Base-by-base conservation (phyloP, 805 yeast species). In the Barnettozyma salicaria region DNA sequence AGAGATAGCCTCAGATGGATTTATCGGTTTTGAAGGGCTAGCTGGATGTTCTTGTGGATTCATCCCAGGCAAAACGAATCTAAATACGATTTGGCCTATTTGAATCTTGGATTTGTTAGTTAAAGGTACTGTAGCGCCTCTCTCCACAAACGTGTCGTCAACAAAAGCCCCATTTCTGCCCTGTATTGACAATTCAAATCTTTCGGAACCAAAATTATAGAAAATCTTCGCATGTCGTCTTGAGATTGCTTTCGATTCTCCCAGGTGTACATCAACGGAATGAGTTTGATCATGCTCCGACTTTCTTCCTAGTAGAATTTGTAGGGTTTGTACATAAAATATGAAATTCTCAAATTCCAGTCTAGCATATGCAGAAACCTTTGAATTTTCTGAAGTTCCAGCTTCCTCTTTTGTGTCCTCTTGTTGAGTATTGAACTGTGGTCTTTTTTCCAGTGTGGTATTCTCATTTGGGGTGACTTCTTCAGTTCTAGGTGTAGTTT, bases 151-250 rank as follows among this genome's bases (percentile, higher is more conserved):
- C 24, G 68, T 68, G 47, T 88, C 96, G 59, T 90, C 92, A 4
- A 92, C 95, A 67, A 92, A 92, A 3, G 97, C 97, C 26, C 98
- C 98, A 58, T 92, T 92, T 49, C 96, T 73, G 14, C 98, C 98
- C 49, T 89, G 68, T 2, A 92, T 88, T 7, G 94, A 80, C 30
- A 92, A 64, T 60, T 92, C 98, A 55, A 92, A 92, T 46, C 95
- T 64, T 56, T 90, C 97, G 4, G 94, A 88, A 4, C 96, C 97
- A 61, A 92, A 92, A 57, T 92, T 92, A 65, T 90, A 92, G 58
- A 89, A 90, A 12, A 92, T 90, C 60, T 86, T 89, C 5, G 97
- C 98, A 60, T 92, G 98, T 41, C 87, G 70, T 55, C 98, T 67
- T 6, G 96, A 87, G 13, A 92, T 87, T 8, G 97, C 95, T 64